Conservation (phyloP, 768 basidiomycete genomes). For the Tricholomella constricta region DNA sequence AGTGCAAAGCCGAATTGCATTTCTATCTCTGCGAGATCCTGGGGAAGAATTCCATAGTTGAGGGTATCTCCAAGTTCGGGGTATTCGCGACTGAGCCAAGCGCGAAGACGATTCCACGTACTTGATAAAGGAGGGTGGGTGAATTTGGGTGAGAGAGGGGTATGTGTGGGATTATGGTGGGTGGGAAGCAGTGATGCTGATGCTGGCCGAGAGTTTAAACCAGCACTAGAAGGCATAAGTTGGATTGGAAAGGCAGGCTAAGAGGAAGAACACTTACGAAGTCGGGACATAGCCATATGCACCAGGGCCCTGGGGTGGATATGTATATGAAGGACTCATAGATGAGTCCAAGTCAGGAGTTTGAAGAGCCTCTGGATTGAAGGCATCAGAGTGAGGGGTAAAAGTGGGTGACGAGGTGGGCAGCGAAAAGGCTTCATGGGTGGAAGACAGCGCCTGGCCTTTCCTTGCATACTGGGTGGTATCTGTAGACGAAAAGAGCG, state of each 20-base stretch:
- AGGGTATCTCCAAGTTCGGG: conserved; percentile 95
- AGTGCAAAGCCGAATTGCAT: conserved; percentile 82
- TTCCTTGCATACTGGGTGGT: conserved; percentile 49
- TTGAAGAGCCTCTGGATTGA: conserved; percentile 53
- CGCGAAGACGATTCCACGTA: conserved; percentile 83
- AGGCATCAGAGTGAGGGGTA: conserved; percentile 56
- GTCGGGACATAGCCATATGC: conserved; percentile 64
- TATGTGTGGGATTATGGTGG: conserved; percentile 56
- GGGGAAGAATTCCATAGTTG: conserved; percentile 84
- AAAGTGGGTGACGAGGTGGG: conserved; percentile 70
- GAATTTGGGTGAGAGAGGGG: conserved; percentile 41
- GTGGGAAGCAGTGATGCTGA: conserved; percentile 66
- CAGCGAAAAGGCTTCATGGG: conserved; percentile 87
- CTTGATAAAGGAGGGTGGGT: conserved; percentile 77
- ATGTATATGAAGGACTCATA: conserved; percentile 63
- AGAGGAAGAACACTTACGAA: conserved; percentile 41
- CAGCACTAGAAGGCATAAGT: conserved; percentile 28
- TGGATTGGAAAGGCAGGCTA: conserved; percentile 7
- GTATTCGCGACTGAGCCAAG: conserved; percentile 84
- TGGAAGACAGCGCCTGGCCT: conserved; percentile 72
- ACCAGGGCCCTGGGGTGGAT: conserved; percentile 67
- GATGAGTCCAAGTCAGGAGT: conserved; percentile 51
- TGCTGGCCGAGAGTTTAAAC: conserved; percentile 46
- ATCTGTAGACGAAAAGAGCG: conserved; percentile 58
- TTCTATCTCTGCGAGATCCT: conserved; percentile 81